Percentiles rank a stretch among this genome's conserved stretches.
These are phyloP conservation scores for Populus simonii DNA, from an alignment of 345 rosid species.

Conservation along the genomic window DNA sequence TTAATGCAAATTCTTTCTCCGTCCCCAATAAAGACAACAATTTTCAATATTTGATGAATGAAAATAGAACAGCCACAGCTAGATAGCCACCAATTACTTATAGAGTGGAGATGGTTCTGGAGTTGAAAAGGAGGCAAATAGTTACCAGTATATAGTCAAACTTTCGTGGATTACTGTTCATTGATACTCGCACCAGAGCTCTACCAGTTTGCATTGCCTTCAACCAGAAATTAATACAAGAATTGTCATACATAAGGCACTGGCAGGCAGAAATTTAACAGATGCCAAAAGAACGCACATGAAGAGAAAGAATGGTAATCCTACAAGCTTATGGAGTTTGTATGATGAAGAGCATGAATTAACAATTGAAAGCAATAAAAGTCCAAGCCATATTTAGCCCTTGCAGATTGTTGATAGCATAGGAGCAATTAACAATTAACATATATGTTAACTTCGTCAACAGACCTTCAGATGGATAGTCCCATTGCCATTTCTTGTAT, in stretches of 20 bases:
- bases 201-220: slow-evolving; percentile 69
- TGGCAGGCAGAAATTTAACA: neutral
- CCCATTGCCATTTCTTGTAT: slow-evolving; percentile 33
- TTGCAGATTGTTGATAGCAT: neutral
- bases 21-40: neutral
- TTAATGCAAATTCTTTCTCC: neutral
- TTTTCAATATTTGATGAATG: neutral
- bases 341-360: neutral
- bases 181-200: slow-evolving; percentile 72
- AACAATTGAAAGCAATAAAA: neutral
- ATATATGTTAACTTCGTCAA: neutral
- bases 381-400: neutral
- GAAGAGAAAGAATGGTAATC: neutral
- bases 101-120: slow-evolving; percentile 1
- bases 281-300: neutral
- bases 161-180: slow-evolving; percentile 43
- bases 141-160: slow-evolving; percentile 77
- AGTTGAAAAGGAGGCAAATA: slow-evolving; percentile 6
- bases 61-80: neutral
- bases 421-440: neutral
- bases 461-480: slow-evolving; percentile 67
- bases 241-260: slow-evolving; percentile 9
- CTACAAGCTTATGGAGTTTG: neutral
- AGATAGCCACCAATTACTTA: neutral
- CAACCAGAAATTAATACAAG: slow-evolving; percentile 29